Conservation (phyloP, 2,329 filamentous ascomycete genomes). For the Fusarium floridanum region DNA sequence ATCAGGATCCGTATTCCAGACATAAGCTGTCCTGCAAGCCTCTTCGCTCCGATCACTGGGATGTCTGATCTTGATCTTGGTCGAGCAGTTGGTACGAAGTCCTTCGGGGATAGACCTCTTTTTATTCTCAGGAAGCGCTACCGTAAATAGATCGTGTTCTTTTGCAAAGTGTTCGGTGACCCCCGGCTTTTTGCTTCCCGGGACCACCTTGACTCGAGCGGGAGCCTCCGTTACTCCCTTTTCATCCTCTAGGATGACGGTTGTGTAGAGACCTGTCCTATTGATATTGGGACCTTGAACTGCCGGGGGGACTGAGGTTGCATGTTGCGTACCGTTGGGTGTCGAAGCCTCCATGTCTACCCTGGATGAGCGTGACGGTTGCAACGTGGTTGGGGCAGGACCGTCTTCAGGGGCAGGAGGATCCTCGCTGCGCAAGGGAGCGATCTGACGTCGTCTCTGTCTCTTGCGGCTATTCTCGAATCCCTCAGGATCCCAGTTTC, state of each 20-base stretch:
- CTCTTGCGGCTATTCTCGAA: not conserved
- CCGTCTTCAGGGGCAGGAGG: not conserved
- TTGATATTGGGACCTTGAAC: not conserved
- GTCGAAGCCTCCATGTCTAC: not conserved
- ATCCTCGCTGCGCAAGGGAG: not conserved
- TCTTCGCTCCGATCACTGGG: not conserved
- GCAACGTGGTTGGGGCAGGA: not conserved
- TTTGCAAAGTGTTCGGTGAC: not conserved
- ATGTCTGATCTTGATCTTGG: not conserved
- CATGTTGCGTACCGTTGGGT: not conserved
- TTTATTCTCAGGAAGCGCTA: not conserved
- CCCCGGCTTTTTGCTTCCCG: not conserved
- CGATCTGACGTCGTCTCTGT: not conserved
- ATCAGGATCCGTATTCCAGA: not conserved
- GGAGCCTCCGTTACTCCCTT: not conserved
- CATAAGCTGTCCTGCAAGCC: too few relatives aligned
- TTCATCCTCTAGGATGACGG: not conserved
- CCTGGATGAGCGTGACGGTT: not conserved
- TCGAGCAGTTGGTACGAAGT: not conserved
- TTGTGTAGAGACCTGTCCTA: not conserved
- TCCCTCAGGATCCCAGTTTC: not conserved
- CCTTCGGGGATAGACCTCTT: not conserved
- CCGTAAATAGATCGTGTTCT: not conserved
- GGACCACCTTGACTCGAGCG: not conserved
- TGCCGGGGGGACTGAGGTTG: not conserved